phyloP scores from a whole-genome alignment of 2,329 filamentous ascomycete genomes.

The Botryosphaeria agaves region DNA sequence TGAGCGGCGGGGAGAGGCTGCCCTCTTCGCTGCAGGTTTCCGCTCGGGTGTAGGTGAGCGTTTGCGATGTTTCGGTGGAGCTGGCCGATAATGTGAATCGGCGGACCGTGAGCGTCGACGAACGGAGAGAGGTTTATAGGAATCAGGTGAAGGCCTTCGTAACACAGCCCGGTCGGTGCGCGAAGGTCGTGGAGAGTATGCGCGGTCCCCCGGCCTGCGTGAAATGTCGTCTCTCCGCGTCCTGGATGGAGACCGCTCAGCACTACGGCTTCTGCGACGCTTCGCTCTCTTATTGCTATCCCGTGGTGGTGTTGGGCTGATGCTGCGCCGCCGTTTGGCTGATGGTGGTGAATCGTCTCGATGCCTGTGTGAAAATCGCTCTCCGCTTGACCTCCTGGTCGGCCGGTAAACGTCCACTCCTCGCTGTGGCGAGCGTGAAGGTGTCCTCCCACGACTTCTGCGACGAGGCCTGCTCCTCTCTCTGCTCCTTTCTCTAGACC shows the following conservation, averaged over 20 bases:
- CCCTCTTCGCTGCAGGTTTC: constrained; percentile 10
- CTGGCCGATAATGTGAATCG: constrained; percentile 19
- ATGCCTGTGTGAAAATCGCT: constrained; percentile 14
- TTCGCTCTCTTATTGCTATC: constrained; percentile 16
- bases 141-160: constrained; percentile 17
- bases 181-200: constrained; percentile 14
- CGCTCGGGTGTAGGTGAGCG: constrained; percentile 15
- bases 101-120: constrained; percentile 23
- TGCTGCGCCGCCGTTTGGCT: constrained; percentile 19
- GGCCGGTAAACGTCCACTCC: constrained; percentile 17
- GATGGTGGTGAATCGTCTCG: constrained; percentile 16
- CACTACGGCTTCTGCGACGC: constrained; percentile 17
- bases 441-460: constrained; percentile 11
- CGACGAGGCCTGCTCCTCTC: constrained; percentile 13
- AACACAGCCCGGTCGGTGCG: constrained; percentile 14
- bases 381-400: constrained; percentile 17
- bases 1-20: constrained; percentile 11
- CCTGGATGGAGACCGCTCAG: constrained; percentile 16
- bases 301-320: constrained; percentile 16
- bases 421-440: constrained; percentile 6
- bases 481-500: constrained; percentile 15
- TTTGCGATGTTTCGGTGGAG: constrained; percentile 13
- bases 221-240: constrained; percentile 14
- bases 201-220: constrained; percentile 11
- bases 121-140: constrained; percentile 14